These are phyloP conservation scores for Suillus spraguei DNA, from an alignment of 768 basidiomycete genomes.

Conservation along the genomic window DNA sequence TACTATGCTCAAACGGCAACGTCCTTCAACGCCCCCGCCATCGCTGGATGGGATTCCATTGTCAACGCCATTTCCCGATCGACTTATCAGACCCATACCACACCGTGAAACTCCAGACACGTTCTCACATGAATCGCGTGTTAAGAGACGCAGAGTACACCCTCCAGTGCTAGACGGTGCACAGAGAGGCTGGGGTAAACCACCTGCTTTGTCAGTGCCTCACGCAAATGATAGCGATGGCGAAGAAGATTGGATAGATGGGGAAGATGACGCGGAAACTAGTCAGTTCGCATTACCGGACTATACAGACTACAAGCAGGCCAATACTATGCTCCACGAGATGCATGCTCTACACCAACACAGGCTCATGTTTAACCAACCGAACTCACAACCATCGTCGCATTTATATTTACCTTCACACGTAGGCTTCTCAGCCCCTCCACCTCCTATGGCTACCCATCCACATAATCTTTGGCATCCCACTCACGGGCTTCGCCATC, in stretches of 20 bases:
- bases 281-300: constrained; percentile 17
- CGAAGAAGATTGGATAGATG: constrained; percentile 36
- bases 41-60: constrained; percentile 32
- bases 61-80: constrained; percentile 17
- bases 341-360: constrained; percentile 71
- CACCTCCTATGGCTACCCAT: constrained; percentile 2
- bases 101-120: constrained; percentile 16
- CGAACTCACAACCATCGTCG: constrained; percentile 16
- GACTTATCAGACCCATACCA: constrained; percentile 17
- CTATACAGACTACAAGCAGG: constrained; percentile 49
- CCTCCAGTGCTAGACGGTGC: constrained; percentile 58
- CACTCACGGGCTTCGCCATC: background rate
- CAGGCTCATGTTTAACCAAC: constrained; percentile 46
- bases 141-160: constrained; percentile 56
- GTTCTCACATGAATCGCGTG: constrained; percentile 30
- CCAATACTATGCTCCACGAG: constrained; percentile 70
- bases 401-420: constrained; percentile 1
- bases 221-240: constrained; percentile 27
- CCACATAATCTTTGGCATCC: constrained; percentile 10
- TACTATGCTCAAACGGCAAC: constrained; percentile 57
- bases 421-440: background rate
- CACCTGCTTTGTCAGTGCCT: background rate
- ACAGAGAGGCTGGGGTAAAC: constrained; percentile 45
- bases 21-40: constrained; percentile 47
- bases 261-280: constrained; percentile 38